Base-by-base conservation (phyloP, 495 filamentous ascomycete genomes). In the Neurospora africana region DNA sequence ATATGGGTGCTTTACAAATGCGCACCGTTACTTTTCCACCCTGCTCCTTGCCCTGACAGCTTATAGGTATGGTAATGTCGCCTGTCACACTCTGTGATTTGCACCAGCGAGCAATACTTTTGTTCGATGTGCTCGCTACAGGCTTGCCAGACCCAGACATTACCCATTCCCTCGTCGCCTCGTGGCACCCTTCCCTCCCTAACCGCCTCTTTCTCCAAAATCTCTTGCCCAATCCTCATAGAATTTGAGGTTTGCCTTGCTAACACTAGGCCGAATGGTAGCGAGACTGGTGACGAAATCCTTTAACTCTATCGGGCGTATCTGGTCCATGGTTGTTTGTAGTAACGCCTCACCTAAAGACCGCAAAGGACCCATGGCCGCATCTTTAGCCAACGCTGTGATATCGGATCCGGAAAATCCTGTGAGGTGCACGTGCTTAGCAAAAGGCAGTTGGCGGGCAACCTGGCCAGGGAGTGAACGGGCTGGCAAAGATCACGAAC, bases 381-480 rank as follows among this genome's bases (percentile, higher is more conserved):
- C 95, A 78, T 99, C 95, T 81, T 99, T 99, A 10, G 95, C 96
- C 33, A 99, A 83, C 7, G 95, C 95, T 11, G 95, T 99, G 70
- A 99, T 97, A 79, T 99, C 95, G 4, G 93, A 97, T 72, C 95
- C 96, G 41, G 93, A 97, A 84, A 97, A 99, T 68, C 94, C 95
- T 98, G 76, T 1, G 53, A 19, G 53, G 13, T 39, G 17, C 40
- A 68, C 10, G 41, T 65, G 10, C n/a, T 44, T 43, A 36, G 68
- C 35, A 69, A 36, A n/a, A 61, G n/a, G 11, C 19, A 47, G 7
- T n/a, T 21, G 41, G 23, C 37, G 10, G 38, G 27, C 17, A 43
- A 69, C 44, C 41, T 11, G 35, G 47, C 47, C 47, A 58, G 47
- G 47, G 21, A 58, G 47, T 58, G 10, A 27, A 58, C 21, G 10